Evolutionary conservation across 305 asterid genomes (phyloP).

Genomic region (Solanum hybrid): DNA sequence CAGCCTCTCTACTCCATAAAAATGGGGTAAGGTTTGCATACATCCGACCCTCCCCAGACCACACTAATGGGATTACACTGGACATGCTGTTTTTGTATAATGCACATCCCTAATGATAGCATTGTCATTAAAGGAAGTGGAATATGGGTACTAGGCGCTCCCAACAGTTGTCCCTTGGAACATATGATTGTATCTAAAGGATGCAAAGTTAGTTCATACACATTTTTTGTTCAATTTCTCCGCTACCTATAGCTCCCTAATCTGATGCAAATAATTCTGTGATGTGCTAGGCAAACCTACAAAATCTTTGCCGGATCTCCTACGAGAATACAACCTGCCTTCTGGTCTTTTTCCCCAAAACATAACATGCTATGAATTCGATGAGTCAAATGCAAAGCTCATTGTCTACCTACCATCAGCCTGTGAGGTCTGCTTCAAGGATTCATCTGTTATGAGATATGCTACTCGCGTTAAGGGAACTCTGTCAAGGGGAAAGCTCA

Average conservation of each 20-base stretch:
- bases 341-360: constrained; percentile 75
- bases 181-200: background rate
- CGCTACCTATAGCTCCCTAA: background rate
- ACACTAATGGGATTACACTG: background rate
- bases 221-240: background rate
- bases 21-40: background rate
- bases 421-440: constrained; percentile 78
- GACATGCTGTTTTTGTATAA: background rate
- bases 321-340: constrained; percentile 74
- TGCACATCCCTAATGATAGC: background rate
- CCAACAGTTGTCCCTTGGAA: background rate
- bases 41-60: background rate
- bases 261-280: background rate
- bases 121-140: background rate
- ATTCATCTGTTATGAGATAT: constrained; percentile 56
- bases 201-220: background rate
- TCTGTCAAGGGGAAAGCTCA: constrained; percentile 70
- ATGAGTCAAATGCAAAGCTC: constrained; percentile 49
- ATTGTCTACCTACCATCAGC: constrained; percentile 58
- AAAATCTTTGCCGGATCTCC: constrained; percentile 59
- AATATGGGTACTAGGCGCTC: background rate
- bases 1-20: too few relatives aligned
- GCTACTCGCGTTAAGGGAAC: constrained; percentile 65
- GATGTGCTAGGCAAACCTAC: constrained; percentile 48
- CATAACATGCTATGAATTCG: constrained; percentile 72